Base-by-base conservation (phyloP, 176 grass and related monocot species). In the Avena insularis region DNA sequence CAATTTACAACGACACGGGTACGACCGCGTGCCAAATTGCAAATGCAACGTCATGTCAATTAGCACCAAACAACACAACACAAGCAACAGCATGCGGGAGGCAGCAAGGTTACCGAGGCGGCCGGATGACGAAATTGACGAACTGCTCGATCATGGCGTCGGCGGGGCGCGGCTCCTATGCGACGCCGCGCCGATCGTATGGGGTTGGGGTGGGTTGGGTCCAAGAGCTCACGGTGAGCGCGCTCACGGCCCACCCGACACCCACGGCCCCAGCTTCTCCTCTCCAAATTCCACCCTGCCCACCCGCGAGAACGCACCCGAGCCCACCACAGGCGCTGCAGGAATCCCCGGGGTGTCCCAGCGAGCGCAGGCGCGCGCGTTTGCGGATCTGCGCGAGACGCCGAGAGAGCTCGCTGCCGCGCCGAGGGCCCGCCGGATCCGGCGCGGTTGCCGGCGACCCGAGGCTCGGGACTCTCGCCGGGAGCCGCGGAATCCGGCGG, bases 71-170 rank as follows among this genome's bases (percentile, higher is more conserved):
- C 79, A 77, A 20, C 70, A 53, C 40, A 53, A 3, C 70, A 53
- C 40, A 53, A 3, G 20, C 6, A 20, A 20, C 62, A 2, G 3
- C 47, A 71, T 74, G 43, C 29, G 19, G 13, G 50, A 23, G 45
- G 16, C 3, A 57, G 68, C 10, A 20, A 31, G 64, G 72, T 66
- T 91, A 96, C 96, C 96, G 88, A 31, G 96, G 96, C 66, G 96
- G 96, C 33, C 93, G 87, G 80, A 98, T 98, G 79, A 98, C 96
- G 85, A 95, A 96, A 90, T 92, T 98, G 56, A 98, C 88, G 87
- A 98, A 98, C 77, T 98, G 96, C 82, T 98, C 96, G 69, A 98
- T 98, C 93, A 96, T 98, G 63, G 79, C 69, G 81, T 53, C 81
- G 63, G 51, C 45, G 43, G 60, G 13, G 48, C 4, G 47, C 48